Conservation (phyloP, 2,329 filamentous ascomycete genomes). For the Penicillium verrucosum region DNA sequence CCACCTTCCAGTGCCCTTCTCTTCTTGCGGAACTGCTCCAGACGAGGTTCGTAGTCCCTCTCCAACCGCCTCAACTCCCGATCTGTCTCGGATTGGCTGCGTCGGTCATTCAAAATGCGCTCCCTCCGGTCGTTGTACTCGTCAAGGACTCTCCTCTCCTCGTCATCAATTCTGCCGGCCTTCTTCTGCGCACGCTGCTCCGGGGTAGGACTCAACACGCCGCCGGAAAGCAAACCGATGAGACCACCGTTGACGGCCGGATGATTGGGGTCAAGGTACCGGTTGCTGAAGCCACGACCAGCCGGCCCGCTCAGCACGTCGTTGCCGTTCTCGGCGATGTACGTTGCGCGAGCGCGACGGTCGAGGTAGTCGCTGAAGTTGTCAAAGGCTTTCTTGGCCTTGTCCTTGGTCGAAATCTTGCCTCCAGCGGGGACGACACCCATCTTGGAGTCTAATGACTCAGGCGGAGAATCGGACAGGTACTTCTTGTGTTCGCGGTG, state of each 20-base stretch:
- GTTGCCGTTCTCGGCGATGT: neutral
- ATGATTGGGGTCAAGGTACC: constrained; percentile 51
- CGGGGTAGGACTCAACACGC: constrained; percentile 15
- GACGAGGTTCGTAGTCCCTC: neutral
- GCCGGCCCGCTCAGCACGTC: neutral
- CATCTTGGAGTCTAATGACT: neutral
- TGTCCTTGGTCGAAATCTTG: neutral
- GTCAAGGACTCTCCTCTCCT: neutral
- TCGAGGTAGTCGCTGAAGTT: constrained; percentile 6
- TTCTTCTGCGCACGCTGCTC: neutral
- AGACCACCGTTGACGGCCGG: constrained; percentile 48
- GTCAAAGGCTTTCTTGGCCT: neutral
- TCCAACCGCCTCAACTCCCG: neutral
- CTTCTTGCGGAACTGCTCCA: neutral
- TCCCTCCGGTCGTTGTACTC: neutral
- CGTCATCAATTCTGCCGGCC: neutral
- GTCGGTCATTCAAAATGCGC: neutral
- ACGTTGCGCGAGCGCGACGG: constrained; percentile 3
- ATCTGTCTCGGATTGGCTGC: neutral
- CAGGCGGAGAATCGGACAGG: neutral
- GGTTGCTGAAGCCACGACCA: constrained; percentile 38
- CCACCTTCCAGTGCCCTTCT: neutral
- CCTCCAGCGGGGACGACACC: neutral
- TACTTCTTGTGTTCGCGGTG: neutral
- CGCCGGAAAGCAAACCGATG: constrained; percentile 46